Evolutionary conservation across 257 asterid genomes (phyloP).

Genomic region (Przewalskia tangutica): DNA sequence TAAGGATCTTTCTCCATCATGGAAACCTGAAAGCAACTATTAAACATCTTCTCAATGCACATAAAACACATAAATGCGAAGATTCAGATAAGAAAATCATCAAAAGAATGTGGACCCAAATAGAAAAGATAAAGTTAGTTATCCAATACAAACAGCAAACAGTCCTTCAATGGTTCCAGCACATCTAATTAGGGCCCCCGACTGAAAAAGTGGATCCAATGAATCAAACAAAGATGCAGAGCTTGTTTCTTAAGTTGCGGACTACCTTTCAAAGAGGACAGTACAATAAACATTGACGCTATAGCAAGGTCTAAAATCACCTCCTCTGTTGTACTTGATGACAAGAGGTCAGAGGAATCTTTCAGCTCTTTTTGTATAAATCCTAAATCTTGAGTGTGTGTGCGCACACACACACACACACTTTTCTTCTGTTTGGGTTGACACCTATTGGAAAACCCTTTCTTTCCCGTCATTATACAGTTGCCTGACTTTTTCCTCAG

Average conservation of each 20-base stretch:
- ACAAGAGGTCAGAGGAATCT: not conserved
- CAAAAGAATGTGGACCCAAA: not conserved
- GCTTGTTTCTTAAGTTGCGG: not conserved
- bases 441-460: not conserved
- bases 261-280: not conserved
- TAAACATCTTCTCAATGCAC: constrained; percentile 23
- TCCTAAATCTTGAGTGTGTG: not conserved
- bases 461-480: not conserved
- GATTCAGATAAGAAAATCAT: not conserved
- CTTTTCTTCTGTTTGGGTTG: not conserved
- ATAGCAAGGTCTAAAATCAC: not conserved
- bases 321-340: not conserved
- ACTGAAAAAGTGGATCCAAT: not conserved
- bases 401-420: too few species aligned
- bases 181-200: not conserved
- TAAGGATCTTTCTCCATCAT: constrained; percentile 97
- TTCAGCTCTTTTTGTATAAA: not conserved
- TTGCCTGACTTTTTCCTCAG: not conserved
- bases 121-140: not conserved
- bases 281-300: not conserved
- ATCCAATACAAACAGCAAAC: not conserved
- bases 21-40: constrained; percentile 81
- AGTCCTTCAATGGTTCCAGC: not conserved
- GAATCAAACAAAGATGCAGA: not conserved
- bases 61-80: not conserved